phyloP scores from a whole-genome alignment of 495 filamentous ascomycete genomes.

The Aspergillus panamensis region DNA sequence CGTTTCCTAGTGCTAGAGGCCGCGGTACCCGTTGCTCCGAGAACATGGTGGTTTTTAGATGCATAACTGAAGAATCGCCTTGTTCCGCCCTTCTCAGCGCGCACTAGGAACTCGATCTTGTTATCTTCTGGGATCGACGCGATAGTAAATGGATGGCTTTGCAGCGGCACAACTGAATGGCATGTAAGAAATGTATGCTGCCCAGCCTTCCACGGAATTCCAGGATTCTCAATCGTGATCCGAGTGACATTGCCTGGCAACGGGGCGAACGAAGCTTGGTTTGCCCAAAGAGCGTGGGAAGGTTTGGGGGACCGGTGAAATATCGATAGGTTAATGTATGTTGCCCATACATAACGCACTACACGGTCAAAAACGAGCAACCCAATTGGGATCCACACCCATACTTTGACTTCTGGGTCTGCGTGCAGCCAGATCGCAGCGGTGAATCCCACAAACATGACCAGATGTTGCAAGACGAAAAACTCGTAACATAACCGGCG shows the following conservation, averaged over 20 bases:
- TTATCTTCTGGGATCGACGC: constrained; percentile 55
- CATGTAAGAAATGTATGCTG: constrained; percentile 77
- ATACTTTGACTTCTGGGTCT: constrained; percentile 47
- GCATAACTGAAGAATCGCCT: constrained; percentile 62
- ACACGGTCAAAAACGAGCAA: constrained; percentile 68
- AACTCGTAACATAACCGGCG: constrained; percentile 70
- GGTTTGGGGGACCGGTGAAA: constrained; percentile 41
- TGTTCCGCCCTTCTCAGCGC: constrained; percentile 69
- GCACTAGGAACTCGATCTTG: constrained; percentile 67
- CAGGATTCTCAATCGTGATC: constrained; percentile 64
- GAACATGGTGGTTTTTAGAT: constrained; percentile 37
- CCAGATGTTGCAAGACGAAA: constrained; percentile 77
- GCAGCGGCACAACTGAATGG: constrained; percentile 62
- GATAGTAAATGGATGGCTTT: constrained; percentile 83
- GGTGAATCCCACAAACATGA: constrained; percentile 64
- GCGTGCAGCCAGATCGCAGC: constrained; percentile 62
- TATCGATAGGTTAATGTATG: constrained; percentile 65
- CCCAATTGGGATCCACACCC: constrained; percentile 72
- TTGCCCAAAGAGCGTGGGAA: constrained; percentile 26
- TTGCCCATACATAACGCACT: constrained; percentile 46
- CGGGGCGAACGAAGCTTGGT: constrained; percentile 59
- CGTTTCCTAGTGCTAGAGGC: constrained; percentile 29
- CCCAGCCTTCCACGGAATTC: constrained; percentile 69
- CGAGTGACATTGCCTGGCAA: constrained; percentile 62
- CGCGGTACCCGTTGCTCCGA: constrained; percentile 10